Evolutionary conservation across 2,329 filamentous ascomycete genomes (phyloP), one percentile per base, ranked within the genome.

Genomic region (Aureobasidium sp.): DNA sequence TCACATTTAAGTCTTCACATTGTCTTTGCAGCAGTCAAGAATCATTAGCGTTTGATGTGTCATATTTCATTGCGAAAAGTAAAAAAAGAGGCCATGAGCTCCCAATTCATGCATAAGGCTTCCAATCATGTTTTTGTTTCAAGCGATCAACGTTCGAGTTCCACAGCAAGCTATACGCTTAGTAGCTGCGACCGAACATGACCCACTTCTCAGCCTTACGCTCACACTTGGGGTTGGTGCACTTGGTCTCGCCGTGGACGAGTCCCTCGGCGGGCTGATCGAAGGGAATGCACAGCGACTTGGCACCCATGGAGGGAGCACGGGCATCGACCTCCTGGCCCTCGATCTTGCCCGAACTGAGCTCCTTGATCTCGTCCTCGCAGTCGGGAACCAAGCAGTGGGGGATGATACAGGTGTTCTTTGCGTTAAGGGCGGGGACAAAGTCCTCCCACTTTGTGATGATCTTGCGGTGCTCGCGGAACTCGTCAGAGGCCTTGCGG

Each of bases 361-460:
- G 81, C 62, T 95, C 91, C 84, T 97, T 97, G 79, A 97, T 91
- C 74, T 90, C 85, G 69, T 97, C 93, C 77, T 97, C 93, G 72
- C 93, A 97, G 73, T 89, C 86, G 63, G 85, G 84, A 13, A 84
- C 88, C 65, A 92, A 80, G 73, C 95, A 99, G 80, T 91, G 89
- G 59, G 93, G 93, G 66, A 97, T 95, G 63, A 97, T 79, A 47
- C 95, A 87, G 47, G 97, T 86, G 72, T 97, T 96, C 83, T 95
- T 96, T 72, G 83, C 80, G 75, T 99, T 94, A 44, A 99, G 84
- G 0, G 90, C 86, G 8, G 94, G 93, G 49, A 94, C 85, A 61
- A 99, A 95, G 59, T 96, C 88, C 42, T 90, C 87, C 94, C 94
- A 99, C 67, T 92, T 75, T 53, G 85, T 90, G 68, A 97, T 81